Evolutionary conservation across 495 filamentous ascomycete genomes (phyloP).

Genomic region (Neurospora discreta): DNA sequence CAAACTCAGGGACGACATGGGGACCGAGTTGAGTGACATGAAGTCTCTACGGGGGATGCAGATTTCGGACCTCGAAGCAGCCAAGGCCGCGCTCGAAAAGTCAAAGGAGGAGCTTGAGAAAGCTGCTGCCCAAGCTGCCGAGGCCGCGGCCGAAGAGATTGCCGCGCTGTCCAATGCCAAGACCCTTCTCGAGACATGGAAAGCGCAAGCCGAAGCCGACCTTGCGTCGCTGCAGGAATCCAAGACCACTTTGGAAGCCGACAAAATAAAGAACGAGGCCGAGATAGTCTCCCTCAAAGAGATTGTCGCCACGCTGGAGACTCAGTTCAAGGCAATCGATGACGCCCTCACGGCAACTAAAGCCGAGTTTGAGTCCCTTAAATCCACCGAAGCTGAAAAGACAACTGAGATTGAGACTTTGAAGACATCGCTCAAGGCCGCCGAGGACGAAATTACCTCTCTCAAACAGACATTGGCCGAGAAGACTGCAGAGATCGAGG

Average conservation of each 20-base stretch:
- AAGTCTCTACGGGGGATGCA: background rate
- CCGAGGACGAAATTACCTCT: constrained; percentile 19
- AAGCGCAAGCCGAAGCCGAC: constrained; percentile 17
- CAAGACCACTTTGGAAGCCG: constrained; percentile 10
- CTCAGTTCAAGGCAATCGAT: constrained; percentile 16
- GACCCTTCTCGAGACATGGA: constrained; percentile 15
- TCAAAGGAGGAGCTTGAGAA: constrained; percentile 14
- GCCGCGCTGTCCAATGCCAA: constrained; percentile 14
- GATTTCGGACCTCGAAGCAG: constrained; percentile 10
- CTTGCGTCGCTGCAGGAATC: constrained; percentile 13
- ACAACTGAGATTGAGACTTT: constrained; percentile 18
- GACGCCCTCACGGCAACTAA: constrained; percentile 16
- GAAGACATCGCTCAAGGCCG: constrained; percentile 15
- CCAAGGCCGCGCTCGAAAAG: constrained; percentile 16
- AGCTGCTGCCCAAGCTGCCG: constrained; percentile 19
- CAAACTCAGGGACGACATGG: constrained; percentile 1
- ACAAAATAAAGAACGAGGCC: constrained; percentile 10
- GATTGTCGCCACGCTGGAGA: constrained; percentile 11
- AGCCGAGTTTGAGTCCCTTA: constrained; percentile 17
- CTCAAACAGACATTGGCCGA: constrained; percentile 22
- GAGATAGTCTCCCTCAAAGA: constrained; percentile 12
- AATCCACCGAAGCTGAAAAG: constrained; percentile 11
- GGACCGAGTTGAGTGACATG: constrained; percentile 1
- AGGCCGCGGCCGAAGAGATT: constrained; percentile 16
- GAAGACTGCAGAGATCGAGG: constrained; percentile 17